Conservation (phyloP, 495 filamentous ascomycete genomes). For the Penicillium subrubescens region DNA sequence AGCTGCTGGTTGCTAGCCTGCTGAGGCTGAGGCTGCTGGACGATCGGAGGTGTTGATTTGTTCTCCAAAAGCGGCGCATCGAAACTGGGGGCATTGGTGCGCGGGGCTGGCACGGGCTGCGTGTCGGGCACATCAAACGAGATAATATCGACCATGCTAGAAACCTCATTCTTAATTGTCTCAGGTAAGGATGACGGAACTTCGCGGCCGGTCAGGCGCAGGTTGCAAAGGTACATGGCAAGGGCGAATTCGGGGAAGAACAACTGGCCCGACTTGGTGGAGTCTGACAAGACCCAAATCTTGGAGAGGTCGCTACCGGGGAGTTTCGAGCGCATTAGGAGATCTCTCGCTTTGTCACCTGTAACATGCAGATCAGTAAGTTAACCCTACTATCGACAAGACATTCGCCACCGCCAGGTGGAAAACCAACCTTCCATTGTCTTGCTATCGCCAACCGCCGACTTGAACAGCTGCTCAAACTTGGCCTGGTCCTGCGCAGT, state of each 20-base stretch:
- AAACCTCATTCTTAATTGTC: constrained; percentile 91
- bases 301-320: constrained; percentile 78
- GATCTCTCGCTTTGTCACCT: constrained; percentile 84
- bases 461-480: constrained; percentile 98
- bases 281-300: constrained; percentile 96
- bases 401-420: background rate
- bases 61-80: constrained; percentile 62
- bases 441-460: constrained; percentile 82
- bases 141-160: constrained; percentile 99
- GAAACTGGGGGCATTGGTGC: constrained; percentile 80
- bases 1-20: constrained; percentile 74
- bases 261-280: constrained; percentile 92
- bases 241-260: constrained; percentile 98
- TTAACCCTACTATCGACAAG: background rate
- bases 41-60: constrained; percentile 66
- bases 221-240: constrained; percentile 98
- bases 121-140: constrained; percentile 91
- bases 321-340: constrained; percentile 85
- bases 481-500: constrained; percentile 94
- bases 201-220: constrained; percentile 83
- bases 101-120: constrained; percentile 49
- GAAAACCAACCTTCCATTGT: constrained; percentile 70
- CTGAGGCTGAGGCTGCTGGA: constrained; percentile 86
- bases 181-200: constrained; percentile 78
- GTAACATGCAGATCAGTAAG: constrained; percentile 23